A percentile compares a stretch with the other conserved stretches of the same genome.
phyloP scores from a whole-genome alignment of 306 rosid genomes.

The Inga oerstediana region DNA sequence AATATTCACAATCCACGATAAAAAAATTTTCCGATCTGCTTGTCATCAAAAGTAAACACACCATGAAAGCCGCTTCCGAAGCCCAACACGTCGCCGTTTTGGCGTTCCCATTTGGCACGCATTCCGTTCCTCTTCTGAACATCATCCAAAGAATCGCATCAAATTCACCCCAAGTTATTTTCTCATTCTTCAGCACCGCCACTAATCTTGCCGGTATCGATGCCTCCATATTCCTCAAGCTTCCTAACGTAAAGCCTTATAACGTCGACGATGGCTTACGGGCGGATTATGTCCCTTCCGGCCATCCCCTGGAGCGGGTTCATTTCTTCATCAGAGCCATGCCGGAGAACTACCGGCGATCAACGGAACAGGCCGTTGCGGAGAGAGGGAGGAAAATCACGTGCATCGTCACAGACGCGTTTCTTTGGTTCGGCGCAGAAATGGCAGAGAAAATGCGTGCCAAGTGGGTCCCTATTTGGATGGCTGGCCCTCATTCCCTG shows the following conservation, averaged over 20 bases:
- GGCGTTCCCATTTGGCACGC: constrained; percentile 64
- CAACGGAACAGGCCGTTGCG: constrained; percentile 39
- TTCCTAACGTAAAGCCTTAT: constrained; percentile 38
- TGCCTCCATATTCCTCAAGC: constrained; percentile 24
- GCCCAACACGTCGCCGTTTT: constrained; percentile 49
- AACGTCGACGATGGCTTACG: constrained; percentile 65
- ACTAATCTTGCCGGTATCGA: constrained; percentile 25
- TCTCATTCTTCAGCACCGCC: constrained; percentile 65
- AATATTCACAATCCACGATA: neutral
- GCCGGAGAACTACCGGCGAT: constrained; percentile 41
- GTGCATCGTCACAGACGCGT: constrained; percentile 72
- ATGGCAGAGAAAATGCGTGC: constrained; percentile 50
- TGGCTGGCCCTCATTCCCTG: constrained; percentile 66
- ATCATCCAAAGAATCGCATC: constrained; percentile 42
- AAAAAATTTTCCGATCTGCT: neutral
- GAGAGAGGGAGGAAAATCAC: constrained; percentile 42
- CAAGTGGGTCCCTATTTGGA: constrained; percentile 84
- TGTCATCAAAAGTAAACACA: neutral
- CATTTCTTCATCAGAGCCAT: constrained; percentile 43
- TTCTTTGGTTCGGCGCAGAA: constrained; percentile 63
- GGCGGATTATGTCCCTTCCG: constrained; percentile 34
- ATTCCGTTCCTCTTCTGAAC: constrained; percentile 50
- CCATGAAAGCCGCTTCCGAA: neutral
- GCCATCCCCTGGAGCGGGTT: constrained; percentile 34
- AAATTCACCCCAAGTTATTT: constrained; percentile 28